Evolutionary conservation across 2,329 filamentous ascomycete species (phyloP), one percentile per base, ranked within the genome.

Genomic region (Aspergillus fumigatiaffinis): DNA sequence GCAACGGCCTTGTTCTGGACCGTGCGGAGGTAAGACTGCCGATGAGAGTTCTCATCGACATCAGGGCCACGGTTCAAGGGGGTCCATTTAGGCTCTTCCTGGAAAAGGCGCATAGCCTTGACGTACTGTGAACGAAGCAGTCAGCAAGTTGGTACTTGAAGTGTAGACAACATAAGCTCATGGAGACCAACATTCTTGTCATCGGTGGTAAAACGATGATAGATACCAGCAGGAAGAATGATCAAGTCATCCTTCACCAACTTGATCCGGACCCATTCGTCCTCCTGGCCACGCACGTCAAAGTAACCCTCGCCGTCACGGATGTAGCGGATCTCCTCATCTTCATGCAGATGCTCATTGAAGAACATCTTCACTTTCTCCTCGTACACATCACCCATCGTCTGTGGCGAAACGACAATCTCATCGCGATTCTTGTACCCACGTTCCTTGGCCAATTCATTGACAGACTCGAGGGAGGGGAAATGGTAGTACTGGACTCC

Each of bases 51-150:
- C 58, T 73, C 73, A 71, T 97, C 91, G 47, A 96, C 84, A 51
- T 93, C 89, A 4, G 79, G 76, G 6, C 84, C 85, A 56, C 94
- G 86, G 78, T 96, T 96, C 64, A 99, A 76, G 14, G 94, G 90
- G 38, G 92, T 97, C 94, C 94, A 99, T 78, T 97, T 97, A 35
- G 94, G 94, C 77, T 97, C 92, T 63, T 97, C 94, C 79, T 97
- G 92, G 84, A 97, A 99, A 52, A 99, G 81, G 56, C 94, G 85
- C 91, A 97, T 93, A 14, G 94, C 94, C 71, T 95, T 90, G 64
- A 96, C 91, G 71, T 93, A 97, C 92, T 97, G 65, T 50, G 53
- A 17, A 38, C 26, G 32, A 8, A 8, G 42, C n/a, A 52, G 48
- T 61, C 46, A 66, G 61, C 51, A 51, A 54, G 35, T 23, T 54